A percentile compares a stretch with the other conserved stretches of the same genome.
phyloP scores from a whole-genome alignment of 2,329 filamentous ascomycete genomes.

The Lachnellula occidentalis region DNA sequence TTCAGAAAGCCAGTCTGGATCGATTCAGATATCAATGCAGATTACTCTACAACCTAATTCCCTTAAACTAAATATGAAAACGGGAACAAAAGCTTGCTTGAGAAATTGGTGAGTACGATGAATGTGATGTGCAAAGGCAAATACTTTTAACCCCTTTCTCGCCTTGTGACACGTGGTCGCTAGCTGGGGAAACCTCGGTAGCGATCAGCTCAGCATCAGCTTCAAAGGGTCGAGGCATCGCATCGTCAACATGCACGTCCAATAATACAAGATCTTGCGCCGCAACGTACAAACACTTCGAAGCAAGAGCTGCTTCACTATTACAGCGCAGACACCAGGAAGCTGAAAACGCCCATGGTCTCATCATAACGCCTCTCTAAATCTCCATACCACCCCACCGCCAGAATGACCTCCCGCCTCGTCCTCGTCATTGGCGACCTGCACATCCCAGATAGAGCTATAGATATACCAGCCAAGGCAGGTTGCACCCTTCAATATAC shows the following conservation, averaged over 20 bases:
- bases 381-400: slow-evolving; percentile 7
- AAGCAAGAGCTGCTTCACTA: not conserved
- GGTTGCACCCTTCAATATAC: slow-evolving; percentile 10
- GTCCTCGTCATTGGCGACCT: slow-evolving; percentile 90
- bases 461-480: slow-evolving; percentile 89
- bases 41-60: too few species aligned
- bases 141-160: too few species aligned
- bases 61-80: too few species aligned
- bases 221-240: not conserved
- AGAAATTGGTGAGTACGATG: too few species aligned
- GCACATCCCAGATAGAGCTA: slow-evolving; percentile 86
- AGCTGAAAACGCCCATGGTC: not conserved
- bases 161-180: too few species aligned
- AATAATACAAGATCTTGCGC: slow-evolving; percentile 11
- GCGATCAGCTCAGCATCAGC: too few species aligned
- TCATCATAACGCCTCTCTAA: not conserved
- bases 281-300: slow-evolving; percentile 6
- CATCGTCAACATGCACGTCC: not conserved
- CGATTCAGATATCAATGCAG: too few species aligned
- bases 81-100: too few species aligned
- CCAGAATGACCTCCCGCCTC: slow-evolving; percentile 70
- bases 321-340: not conserved
- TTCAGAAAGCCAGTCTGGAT: too few species aligned
- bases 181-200: not conserved
- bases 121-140: too few species aligned